phyloP scores from a whole-genome alignment of 129 eudicot genomes.

The Apium graveolens region DNA sequence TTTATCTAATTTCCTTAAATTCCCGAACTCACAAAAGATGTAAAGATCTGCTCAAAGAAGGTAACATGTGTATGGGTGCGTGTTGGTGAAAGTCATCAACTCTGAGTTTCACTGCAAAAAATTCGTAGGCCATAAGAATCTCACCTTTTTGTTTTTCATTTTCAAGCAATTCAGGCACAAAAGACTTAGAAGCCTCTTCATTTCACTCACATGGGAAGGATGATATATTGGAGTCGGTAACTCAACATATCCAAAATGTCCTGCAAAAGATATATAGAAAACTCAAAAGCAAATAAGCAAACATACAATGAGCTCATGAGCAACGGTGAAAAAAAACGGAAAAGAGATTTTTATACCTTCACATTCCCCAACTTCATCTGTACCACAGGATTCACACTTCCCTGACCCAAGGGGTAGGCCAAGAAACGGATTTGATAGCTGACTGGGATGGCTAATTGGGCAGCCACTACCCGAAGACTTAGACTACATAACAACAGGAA shows the following conservation, averaged over 20 bases:
- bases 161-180: conserved; percentile 81
- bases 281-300: not conserved
- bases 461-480: conserved; percentile 74
- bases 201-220: conserved; percentile 73
- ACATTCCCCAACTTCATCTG: conserved; percentile 85
- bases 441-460: conserved; percentile 86
- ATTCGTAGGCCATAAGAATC: not conserved
- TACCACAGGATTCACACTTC: conserved; percentile 95
- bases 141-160: conserved; percentile 62
- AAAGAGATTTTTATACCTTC: conserved; percentile 50
- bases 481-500: conserved; percentile 36
- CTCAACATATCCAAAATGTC: conserved; percentile 94
- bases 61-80: too few species aligned
- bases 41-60: too few species aligned
- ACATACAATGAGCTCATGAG: not conserved
- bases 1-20: too few species aligned
- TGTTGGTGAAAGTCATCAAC: too few species aligned
- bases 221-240: conserved; percentile 78
- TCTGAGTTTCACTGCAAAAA: too few species aligned
- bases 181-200: conserved; percentile 54
- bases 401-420: conserved; percentile 92
- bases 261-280: conserved; percentile 35
- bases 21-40: too few species aligned
- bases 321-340: too few species aligned
- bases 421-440: conserved; percentile 82